These are phyloP conservation scores for Fusarium sp. DNA, from an alignment of 2,329 filamentous ascomycete genomes.

Conservation along the genomic window DNA sequence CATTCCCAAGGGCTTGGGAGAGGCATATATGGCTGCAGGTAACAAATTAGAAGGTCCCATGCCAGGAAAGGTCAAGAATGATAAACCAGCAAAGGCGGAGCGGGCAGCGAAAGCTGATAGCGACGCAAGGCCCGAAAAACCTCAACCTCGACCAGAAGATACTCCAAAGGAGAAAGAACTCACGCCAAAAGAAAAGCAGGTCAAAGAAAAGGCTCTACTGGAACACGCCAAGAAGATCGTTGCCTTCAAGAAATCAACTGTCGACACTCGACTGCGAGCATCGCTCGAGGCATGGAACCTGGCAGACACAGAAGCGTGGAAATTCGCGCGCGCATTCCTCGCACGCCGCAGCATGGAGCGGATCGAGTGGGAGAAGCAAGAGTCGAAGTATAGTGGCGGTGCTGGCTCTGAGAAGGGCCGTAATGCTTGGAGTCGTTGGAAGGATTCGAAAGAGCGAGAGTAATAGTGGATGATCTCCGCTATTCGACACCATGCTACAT, in stretches of 20 bases:
- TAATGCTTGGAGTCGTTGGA: slow-evolving; percentile 53
- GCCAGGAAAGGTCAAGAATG: slow-evolving; percentile 48
- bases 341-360: slow-evolving; percentile 74
- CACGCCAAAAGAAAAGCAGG: slow-evolving; percentile 64
- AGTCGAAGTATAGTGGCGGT: slow-evolving; percentile 72
- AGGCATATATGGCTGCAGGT: slow-evolving; percentile 55
- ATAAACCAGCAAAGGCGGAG: slow-evolving; percentile 4
- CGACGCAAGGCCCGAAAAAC: slow-evolving; percentile 42
- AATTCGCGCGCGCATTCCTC: slow-evolving; percentile 76
- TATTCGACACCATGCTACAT: background rate
- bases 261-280: slow-evolving; percentile 61
- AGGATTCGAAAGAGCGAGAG: slow-evolving; percentile 44
- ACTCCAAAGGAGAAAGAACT: slow-evolving; percentile 49
- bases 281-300: slow-evolving; percentile 76
- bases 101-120: slow-evolving; percentile 11
- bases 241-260: slow-evolving; percentile 59
- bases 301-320: slow-evolving; percentile 82
- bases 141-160: slow-evolving; percentile 55
- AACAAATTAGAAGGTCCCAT: slow-evolving; percentile 25
- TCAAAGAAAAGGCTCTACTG: slow-evolving; percentile 68
- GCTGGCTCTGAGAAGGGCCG: slow-evolving; percentile 65
- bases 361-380: slow-evolving; percentile 76
- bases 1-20: slow-evolving; percentile 67
- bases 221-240: slow-evolving; percentile 61
- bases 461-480: background rate